phyloP scores from a whole-genome alignment of 2,329 filamentous ascomycete genomes.

The Davidsoniella eucalypti region DNA sequence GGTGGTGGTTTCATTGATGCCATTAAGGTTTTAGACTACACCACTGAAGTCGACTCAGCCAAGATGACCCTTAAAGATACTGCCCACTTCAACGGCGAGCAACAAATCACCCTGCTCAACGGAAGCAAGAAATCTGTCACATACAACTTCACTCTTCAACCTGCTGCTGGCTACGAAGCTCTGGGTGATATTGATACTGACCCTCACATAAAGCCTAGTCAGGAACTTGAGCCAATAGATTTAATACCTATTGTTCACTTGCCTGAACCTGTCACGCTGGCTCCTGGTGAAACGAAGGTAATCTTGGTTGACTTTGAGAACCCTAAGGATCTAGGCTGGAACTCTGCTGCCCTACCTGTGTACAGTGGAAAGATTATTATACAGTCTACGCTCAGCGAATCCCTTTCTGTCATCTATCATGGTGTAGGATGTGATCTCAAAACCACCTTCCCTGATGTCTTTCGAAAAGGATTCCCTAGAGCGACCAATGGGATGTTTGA shows the following conservation, averaged over 20 bases:
- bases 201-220: neutral
- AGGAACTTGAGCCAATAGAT: constrained; percentile 2
- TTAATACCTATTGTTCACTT: constrained; percentile 13
- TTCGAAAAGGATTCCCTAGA: neutral
- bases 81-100: constrained; percentile 22
- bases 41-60: constrained; percentile 23
- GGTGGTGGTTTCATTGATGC: constrained; percentile 33
- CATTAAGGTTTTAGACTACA: constrained; percentile 26
- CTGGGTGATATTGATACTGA: constrained; percentile 2
- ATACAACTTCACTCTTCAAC: constrained; percentile 26
- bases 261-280: constrained; percentile 13
- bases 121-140: constrained; percentile 22
- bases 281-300: constrained; percentile 17
- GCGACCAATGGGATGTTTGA: neutral
- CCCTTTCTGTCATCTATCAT: constrained; percentile 26
- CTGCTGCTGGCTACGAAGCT: constrained; percentile 26
- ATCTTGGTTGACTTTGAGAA: constrained; percentile 13
- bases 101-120: constrained; percentile 27
- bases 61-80: constrained; percentile 35
- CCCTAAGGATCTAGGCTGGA: constrained; percentile 16
- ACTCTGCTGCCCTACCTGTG: constrained; percentile 21
- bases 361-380: constrained; percentile 30
- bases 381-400: constrained; percentile 24
- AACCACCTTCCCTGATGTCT: constrained; percentile 2
- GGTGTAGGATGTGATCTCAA: constrained; percentile 13